Evolutionary conservation across 768 basidiomycete species (phyloP).

Genomic region (Tylopilus rubrobrunneus): DNA sequence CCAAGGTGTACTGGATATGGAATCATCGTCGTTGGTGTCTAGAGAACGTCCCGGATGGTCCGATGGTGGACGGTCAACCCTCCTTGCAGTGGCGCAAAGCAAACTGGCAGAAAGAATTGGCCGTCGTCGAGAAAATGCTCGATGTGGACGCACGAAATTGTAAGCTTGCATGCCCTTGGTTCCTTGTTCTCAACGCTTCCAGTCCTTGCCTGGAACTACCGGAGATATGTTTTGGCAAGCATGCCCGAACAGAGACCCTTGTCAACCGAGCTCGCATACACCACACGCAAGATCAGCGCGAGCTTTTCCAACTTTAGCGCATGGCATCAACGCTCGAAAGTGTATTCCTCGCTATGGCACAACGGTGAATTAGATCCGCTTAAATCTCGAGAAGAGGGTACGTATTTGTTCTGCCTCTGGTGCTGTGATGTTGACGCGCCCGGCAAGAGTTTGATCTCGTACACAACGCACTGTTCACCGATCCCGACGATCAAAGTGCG

Average conservation of each 20-base stretch:
- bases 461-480: slow-evolving; percentile 92
- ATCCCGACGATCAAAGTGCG: slow-evolving; percentile 92
- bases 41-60: slow-evolving; percentile 76
- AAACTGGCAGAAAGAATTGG: slow-evolving; percentile 84
- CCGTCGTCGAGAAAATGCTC: slow-evolving; percentile 88
- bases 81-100: slow-evolving; percentile 66
- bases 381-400: slow-evolving; percentile 69
- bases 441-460: slow-evolving; percentile 85
- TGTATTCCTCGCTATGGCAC: slow-evolving; percentile 65
- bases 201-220: slow-evolving; percentile 97
- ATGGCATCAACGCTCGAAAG: slow-evolving; percentile 95
- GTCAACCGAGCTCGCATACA: slow-evolving; percentile 76
- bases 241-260: slow-evolving; percentile 58
- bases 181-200: slow-evolving; percentile 7
- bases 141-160: slow-evolving; percentile 91
- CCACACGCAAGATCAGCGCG: slow-evolving; percentile 83
- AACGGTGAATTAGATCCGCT: slow-evolving; percentile 46
- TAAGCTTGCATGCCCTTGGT: slow-evolving; percentile 36
- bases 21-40: slow-evolving; percentile 97
- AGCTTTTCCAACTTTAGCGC: slow-evolving; percentile 99
- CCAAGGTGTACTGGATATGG: slow-evolving; percentile 99
- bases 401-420: slow-evolving; percentile 11
- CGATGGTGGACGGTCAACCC: slow-evolving; percentile 42
- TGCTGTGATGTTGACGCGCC: neutral
- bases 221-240: slow-evolving; percentile 75